These are phyloP conservation scores for Inonotus hispidus DNA, from an alignment of 1,284 basidiomycete species.

Conservation along the genomic window DNA sequence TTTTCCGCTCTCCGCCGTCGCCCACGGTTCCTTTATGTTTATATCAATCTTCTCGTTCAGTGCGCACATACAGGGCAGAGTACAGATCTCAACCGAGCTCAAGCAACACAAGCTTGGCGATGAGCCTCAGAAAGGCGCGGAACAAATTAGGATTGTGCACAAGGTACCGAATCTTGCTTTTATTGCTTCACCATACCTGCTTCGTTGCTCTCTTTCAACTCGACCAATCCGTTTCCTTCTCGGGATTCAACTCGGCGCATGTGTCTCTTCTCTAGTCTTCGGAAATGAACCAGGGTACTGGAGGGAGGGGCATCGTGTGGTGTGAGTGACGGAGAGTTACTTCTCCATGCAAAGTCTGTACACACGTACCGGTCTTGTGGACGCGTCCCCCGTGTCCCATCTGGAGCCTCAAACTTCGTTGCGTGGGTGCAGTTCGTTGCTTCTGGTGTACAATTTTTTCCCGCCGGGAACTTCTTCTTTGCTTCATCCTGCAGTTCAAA, in stretches of 20 bases:
- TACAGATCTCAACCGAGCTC: conserved; percentile 73
- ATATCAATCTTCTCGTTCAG: conserved; percentile 32
- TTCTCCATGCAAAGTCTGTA: not conserved
- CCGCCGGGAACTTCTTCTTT: not conserved
- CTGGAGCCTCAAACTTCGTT: conserved; percentile 18
- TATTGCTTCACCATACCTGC: not conserved
- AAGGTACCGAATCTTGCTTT: conserved; percentile 39
- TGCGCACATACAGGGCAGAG: conserved; percentile 65
- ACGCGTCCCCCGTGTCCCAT: conserved; percentile 16
- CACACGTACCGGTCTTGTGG: not conserved
- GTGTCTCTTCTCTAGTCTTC: not conserved
- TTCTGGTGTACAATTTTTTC: not conserved
- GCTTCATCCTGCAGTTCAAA: not conserved
- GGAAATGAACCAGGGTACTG: not conserved
- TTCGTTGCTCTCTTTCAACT: not conserved
- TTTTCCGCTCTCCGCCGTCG: not conserved
- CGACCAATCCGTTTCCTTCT: not conserved
- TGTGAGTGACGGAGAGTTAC: not conserved
- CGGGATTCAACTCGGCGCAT: not conserved
- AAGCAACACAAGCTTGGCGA: conserved; percentile 70
- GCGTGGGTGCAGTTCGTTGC: not conserved
- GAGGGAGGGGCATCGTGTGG: not conserved
- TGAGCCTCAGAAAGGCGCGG: conserved; percentile 67
- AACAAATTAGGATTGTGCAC: conserved; percentile 57
- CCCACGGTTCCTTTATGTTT: not conserved